Base-by-base conservation (phyloP, 2,329 filamentous ascomycete genomes). In the Alternaria sp. region DNA sequence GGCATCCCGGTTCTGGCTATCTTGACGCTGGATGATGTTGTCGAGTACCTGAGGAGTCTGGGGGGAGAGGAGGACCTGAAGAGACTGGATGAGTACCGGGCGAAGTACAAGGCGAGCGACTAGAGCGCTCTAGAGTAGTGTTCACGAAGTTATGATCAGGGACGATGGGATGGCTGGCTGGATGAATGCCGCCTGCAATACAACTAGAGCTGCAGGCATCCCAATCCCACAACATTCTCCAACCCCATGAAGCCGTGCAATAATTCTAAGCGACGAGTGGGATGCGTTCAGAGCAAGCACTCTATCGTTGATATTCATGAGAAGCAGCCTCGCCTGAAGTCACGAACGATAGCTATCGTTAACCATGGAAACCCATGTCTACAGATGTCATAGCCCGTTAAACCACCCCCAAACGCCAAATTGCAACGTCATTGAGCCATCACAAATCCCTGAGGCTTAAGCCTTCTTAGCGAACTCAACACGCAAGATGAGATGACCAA, bases 1-100 rank as follows among this genome's bases (percentile, higher is more conserved):
- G 87, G 87, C 24, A 89, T 97, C 60, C 92, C 93, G 1, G 92
- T 97, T 59, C 83, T 93, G 66, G 85, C 92, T 17, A 95, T 97
- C 66, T 78, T 96, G 70, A 94, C 89, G 40, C 83, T 98, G 65
- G 87, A 93, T 72, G 92, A 98, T 78, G 88, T 98, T 68, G 76
- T 83, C 49, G 77, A 76, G 61, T 81, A 78, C 51, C 67, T 82
- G 68, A 77, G 76, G 72, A 72, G 73, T 33, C 66, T 80, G 65
- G 81, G 80, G 1, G 77, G 77, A 45, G 75, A 78, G 49, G 80
- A 81, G 17, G 81, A 84, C 65, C 66, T 83, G 51, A 77, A 74
- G 70, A 71, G 71, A 50, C 51, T 79, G 52, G 72, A 79, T 53
- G 77, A 77, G 62, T 79, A 79, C 54, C 58, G 77, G 48, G 72